phyloP scores from a whole-genome alignment of 495 filamentous ascomycete species.

The Penicillium angulare region DNA sequence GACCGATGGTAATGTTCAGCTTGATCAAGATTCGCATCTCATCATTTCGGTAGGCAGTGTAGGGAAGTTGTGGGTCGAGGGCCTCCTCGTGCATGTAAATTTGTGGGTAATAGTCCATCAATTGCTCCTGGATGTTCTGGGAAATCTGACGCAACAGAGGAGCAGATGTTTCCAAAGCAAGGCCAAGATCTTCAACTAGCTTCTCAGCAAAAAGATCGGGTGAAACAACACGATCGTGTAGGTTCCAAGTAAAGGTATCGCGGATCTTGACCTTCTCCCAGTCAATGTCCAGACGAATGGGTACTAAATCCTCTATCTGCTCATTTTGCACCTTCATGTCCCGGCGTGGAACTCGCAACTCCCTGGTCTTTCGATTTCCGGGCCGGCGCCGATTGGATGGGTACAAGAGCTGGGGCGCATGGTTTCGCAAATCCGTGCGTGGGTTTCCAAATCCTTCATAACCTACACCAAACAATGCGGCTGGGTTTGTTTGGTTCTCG shows the following conservation, averaged over 20 bases:
- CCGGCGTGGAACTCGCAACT: constrained; percentile 69
- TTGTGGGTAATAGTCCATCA: constrained; percentile 90
- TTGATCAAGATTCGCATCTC: constrained; percentile 97
- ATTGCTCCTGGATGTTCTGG: constrained; percentile 81
- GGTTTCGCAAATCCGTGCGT: constrained; percentile 61
- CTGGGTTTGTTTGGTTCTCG: constrained; percentile 55
- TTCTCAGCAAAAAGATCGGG: constrained; percentile 81
- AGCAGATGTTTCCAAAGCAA: constrained; percentile 61
- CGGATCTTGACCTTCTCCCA: constrained; percentile 92
- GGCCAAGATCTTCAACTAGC: constrained; percentile 85
- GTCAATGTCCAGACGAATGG: constrained; percentile 88
- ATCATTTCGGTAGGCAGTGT: constrained; percentile 94
- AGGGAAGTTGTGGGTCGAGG: constrained; percentile 85
- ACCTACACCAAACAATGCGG: constrained; percentile 69
- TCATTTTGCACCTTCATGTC: constrained; percentile 82
- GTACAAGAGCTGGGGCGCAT: constrained; percentile 66
- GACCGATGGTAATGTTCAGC: constrained; percentile 95
- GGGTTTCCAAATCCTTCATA: constrained; percentile 90
- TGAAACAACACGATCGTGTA: constrained; percentile 81
- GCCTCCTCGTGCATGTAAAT: constrained; percentile 86
- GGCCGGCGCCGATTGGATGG: constrained; percentile 68
- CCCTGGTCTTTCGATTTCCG: constrained; percentile 68
- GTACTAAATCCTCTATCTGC: constrained; percentile 85
- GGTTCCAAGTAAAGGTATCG: constrained; percentile 98
- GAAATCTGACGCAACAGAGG: constrained; percentile 74